Base-by-base conservation (phyloP, 176 grass and related monocot species). In the Rhipidocladum racemiflorum region DNA sequence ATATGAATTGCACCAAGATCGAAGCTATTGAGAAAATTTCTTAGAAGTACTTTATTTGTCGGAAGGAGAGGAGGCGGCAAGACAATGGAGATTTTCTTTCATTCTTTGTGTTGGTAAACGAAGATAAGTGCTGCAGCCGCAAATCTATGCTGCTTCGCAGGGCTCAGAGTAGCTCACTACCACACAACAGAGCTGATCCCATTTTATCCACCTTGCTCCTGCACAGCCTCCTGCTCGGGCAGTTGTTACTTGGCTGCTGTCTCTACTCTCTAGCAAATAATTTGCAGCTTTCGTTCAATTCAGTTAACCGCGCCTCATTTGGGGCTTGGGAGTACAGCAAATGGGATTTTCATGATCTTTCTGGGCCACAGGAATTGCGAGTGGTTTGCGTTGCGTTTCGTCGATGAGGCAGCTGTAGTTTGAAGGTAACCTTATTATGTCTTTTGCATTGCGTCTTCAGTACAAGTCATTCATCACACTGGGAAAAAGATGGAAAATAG, bases 61-160 rank as follows among this genome's bases (percentile, higher is more conserved):
- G 50, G 24, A 59, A 56, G 69, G 24, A 46, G 53, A 35, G 7
- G 62, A 44, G 7, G 53, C 23, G 13, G 17, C 38, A 27, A 25
- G 35, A 65, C n/a, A n/a, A n/a, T n/a, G n/a, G n/a, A n/a, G n/a
- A n/a, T n/a, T n/a, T n/a, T n/a, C n/a, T n/a, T n/a, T n/a, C n/a
- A n/a, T n/a, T n/a, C n/a, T n/a, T n/a, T n/a, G n/a, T 83, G 82
- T 55, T 7, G 28, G 55, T 64, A 50, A 49, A 81, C 55, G 30
- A 84, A 64, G 81, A 75, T 77, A 83, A 75, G 61, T 55, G 76
- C 66, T 74, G 24, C 17, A 50, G 38, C 75, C 67, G 46, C 68
- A 80, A 77, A n/a, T 77, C 79, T 89, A 83, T 84, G 79, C 83
- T 81, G 39, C 30, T 61, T 73, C 76, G 70, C 84, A 76, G 38